These are phyloP conservation scores for Clarireedia hainanense DNA, from an alignment of 2,329 filamentous ascomycete species.

Conservation along the genomic window DNA sequence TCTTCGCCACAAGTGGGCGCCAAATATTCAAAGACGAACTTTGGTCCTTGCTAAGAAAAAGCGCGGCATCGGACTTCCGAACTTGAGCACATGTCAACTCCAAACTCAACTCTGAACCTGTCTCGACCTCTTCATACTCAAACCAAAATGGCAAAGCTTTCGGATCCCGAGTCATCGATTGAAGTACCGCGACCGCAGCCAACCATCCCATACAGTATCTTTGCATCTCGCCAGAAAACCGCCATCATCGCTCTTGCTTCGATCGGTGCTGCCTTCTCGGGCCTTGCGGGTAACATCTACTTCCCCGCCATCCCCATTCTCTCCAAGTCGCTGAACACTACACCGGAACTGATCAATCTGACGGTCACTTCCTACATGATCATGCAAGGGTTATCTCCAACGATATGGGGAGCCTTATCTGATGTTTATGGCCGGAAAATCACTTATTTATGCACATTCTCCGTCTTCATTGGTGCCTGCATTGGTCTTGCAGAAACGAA, in stretches of 20 bases:
- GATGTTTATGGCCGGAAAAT: constrained; percentile 47
- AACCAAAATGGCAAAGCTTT: neutral
- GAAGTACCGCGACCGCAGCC: neutral
- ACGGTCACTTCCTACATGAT: constrained; percentile 32
- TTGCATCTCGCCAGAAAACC: constrained; percentile 16
- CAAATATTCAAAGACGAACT: neutral
- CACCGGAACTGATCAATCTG: constrained; percentile 22
- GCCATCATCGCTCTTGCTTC: constrained; percentile 19
- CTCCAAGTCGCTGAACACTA: constrained; percentile 17
- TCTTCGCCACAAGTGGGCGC: too few relatives aligned
- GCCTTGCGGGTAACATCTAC: constrained; percentile 22
- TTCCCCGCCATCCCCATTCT: constrained; percentile 23
- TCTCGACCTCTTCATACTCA: neutral
- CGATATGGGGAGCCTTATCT: constrained; percentile 34
- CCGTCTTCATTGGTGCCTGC: constrained; percentile 46
- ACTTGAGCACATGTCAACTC: neutral
- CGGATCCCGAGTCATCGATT: neutral
- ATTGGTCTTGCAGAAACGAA: constrained; percentile 44
- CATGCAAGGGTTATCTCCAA: constrained; percentile 49
- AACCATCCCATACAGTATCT: constrained; percentile 19
- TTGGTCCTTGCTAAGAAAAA: neutral
- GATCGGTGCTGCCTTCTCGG: constrained; percentile 21
- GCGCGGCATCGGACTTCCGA: neutral
- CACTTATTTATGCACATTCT: constrained; percentile 45
- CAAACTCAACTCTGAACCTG: neutral